These are phyloP conservation scores for Pseudocercospora fijiensis DNA, from an alignment of 2,329 filamentous ascomycete species.

Conservation along the genomic window DNA sequence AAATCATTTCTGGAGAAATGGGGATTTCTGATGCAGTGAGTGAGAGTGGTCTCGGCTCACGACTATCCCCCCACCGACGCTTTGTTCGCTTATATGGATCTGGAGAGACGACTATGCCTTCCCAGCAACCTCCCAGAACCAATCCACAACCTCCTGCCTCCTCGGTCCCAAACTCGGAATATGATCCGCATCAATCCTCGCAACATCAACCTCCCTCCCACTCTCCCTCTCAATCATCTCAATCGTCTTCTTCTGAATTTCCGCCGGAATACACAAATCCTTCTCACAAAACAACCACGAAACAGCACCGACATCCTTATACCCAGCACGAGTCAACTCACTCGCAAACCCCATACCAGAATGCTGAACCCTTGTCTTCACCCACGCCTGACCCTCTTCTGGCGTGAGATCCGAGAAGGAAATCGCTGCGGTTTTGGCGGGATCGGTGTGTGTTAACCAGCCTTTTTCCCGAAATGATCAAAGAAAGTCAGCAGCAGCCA, in stretches of 20 bases:
- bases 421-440: not conserved
- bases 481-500: not conserved
- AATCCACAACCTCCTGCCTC: slow-evolving; percentile 4
- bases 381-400: slow-evolving; percentile 2
- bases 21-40: not conserved
- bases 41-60: not conserved
- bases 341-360: slow-evolving; percentile 1
- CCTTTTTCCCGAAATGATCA: not conserved
- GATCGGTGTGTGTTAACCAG: not conserved
- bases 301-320: slow-evolving; percentile 4
- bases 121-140: slow-evolving; percentile 2
- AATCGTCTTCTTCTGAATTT: slow-evolving; percentile 1
- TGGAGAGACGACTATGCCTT: not conserved
- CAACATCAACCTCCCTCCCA: slow-evolving; percentile 6
- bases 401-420: not conserved
- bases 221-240: slow-evolving; percentile 6
- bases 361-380: slow-evolving; percentile 5
- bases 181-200: slow-evolving; percentile 6
- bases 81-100: too few species aligned
- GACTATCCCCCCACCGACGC: too few species aligned
- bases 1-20: slow-evolving; percentile 3
- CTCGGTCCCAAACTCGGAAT: not conserved
- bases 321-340: slow-evolving; percentile 9
- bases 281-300: slow-evolving; percentile 7
- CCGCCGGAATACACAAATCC: slow-evolving; percentile 7